These are phyloP conservation scores for Lasiosphaeria ovina DNA, from an alignment of 495 filamentous ascomycete species.

Conservation along the genomic window DNA sequence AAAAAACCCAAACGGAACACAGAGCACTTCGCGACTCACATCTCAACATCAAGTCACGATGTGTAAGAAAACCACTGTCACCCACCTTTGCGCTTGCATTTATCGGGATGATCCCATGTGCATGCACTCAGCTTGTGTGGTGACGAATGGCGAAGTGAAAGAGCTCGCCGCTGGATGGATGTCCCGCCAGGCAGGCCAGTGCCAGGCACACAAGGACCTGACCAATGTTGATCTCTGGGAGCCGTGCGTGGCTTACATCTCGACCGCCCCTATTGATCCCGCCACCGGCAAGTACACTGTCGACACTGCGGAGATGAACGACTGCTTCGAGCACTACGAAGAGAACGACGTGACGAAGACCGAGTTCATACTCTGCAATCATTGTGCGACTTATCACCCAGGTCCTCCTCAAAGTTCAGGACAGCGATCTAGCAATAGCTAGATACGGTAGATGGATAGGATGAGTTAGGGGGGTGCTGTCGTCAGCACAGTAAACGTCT, in stretches of 20 bases:
- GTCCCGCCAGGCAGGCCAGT: neutral
- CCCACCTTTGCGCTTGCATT: neutral
- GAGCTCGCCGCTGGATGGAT: neutral
- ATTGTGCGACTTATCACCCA: no score
- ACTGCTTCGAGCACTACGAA: neutral
- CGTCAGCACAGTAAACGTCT: no score
- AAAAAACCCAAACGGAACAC: neutral
- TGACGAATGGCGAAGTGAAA: neutral
- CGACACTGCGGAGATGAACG: neutral
- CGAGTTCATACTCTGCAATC: no score
- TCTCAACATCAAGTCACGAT: neutral
- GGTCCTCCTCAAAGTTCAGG: no score
- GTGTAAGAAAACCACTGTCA: neutral
- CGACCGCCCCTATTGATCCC: neutral
- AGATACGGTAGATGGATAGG: no score
- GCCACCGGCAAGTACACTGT: neutral
- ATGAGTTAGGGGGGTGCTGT: no score
- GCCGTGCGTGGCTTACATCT: neutral
- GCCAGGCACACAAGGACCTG: neutral
- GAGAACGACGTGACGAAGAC: neutral
- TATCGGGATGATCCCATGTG: neutral
- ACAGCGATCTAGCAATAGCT: no score
- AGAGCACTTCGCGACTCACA: no score
- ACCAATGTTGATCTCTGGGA: neutral
- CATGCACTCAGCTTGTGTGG: neutral